Base-by-base conservation (phyloP, 1,139 yeast genomes). In the Meyerozyma sp. region DNA sequence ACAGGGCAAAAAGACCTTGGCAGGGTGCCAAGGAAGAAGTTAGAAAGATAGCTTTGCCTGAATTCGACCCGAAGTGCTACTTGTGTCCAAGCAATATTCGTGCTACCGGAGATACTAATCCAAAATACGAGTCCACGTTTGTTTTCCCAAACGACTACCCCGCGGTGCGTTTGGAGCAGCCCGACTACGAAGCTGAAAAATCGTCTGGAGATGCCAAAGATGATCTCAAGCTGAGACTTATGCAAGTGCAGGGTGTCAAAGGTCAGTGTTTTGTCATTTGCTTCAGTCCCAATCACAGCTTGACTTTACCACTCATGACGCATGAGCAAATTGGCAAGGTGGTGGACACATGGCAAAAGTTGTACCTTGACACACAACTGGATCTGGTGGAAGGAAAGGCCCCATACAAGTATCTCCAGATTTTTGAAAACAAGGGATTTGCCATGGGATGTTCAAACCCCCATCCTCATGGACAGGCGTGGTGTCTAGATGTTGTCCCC, bases 371-470 rank as follows among this genome's bases (percentile, higher is more conserved):
- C 35, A 56, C 74, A 40, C 57, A 68, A 32, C 47, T 49, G 13
- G 74, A 73, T 44, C 70, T 79, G 1, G 44, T 51, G 8, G 58
- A 56, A 5, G 70, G 69, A 28, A 59, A 61, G 4, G 75, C 75
- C 26, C 79, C 84, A 25, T 77, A 61, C 58, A 73, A 71, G 49
- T 84, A 84, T 62, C 66, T 84, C 49, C 91, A 84, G 63, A 82
- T 84, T 39, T 84, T 84, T 57, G 93, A 84, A 57, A 84, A 84
- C 61, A 84, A 84, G 63, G 93, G 93, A 26, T 70, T 80, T 41
- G 86, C 87, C 7, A 84, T 84, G 93, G 91, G 93, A 32, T 84
- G 91, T 56, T 82, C 90, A 2, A 84, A 84, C 56, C 86, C 90
- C 3, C 93, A 84, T 59, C 91, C 91, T 11, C 93, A 84, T 55